These are phyloP conservation scores for Teunomyces tritomae DNA, from an alignment of 805 yeast species.

Conservation along the genomic window DNA sequence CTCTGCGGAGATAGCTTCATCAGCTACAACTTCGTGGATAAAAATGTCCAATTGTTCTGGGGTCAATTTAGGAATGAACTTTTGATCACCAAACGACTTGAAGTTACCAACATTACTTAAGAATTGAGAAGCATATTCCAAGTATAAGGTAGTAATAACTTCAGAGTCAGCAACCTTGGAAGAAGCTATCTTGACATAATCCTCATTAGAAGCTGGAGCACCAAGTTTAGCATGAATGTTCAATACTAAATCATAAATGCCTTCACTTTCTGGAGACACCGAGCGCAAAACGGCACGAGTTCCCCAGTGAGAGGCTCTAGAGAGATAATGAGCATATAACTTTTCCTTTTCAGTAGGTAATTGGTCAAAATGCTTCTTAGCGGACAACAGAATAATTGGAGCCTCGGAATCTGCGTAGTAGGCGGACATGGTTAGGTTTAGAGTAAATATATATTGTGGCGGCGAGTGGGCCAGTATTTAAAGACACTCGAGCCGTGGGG, in stretches of 20 bases:
- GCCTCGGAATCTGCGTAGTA: conserved; percentile 40
- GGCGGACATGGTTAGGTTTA: conserved; percentile 2
- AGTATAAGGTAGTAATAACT: conserved; percentile 43
- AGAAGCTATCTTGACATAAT: conserved; percentile 36
- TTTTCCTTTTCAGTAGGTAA: conserved; percentile 57
- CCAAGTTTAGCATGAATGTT: conserved; percentile 50
- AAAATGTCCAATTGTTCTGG: conserved; percentile 45
- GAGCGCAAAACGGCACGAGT: conserved; percentile 76
- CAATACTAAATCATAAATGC: conserved; percentile 68
- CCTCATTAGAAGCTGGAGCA: conserved; percentile 41
- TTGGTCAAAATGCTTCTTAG: conserved; percentile 65
- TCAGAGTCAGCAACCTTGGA: conserved; percentile 27
- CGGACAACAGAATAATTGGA: conserved; percentile 49
- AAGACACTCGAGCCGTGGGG: neutral
- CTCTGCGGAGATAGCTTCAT: conserved; percentile 28
- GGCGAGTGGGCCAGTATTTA: neutral
- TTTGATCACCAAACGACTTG: conserved; percentile 86
- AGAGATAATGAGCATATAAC: conserved; percentile 75
- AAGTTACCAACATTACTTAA: conserved; percentile 73
- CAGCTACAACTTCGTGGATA: conserved; percentile 43
- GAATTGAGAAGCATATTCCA: conserved; percentile 76
- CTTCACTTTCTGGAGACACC: conserved; percentile 79
- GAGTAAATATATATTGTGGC: neutral
- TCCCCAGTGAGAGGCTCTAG: conserved; percentile 83
- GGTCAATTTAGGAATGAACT: conserved; percentile 69